Percentiles rank a stretch among this genome's conserved stretches.
Evolutionary conservation across 2,329 filamentous ascomycete species (phyloP).

Genomic region (Karstenula rhodostoma): DNA sequence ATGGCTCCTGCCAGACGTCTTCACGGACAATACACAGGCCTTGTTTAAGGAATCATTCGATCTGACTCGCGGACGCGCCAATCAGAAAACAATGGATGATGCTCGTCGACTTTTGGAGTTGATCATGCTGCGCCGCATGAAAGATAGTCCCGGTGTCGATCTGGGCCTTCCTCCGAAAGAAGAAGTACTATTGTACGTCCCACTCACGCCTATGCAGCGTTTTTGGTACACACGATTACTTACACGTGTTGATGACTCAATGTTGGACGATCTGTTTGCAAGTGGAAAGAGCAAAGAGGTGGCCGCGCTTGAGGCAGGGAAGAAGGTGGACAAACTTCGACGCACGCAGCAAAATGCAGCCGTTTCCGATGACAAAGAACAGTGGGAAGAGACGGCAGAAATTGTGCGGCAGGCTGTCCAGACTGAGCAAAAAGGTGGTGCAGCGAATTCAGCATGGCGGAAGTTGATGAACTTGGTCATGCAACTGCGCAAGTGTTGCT

Average conservation of each 20-base stretch:
- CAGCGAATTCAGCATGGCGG: constrained; percentile 52
- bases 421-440: constrained; percentile 44
- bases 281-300: constrained; percentile 56
- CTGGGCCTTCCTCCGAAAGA: constrained; percentile 65
- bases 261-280: constrained; percentile 63
- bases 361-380: constrained; percentile 22
- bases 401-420: constrained; percentile 90
- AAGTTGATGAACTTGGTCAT: constrained; percentile 64
- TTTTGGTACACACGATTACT: constrained; percentile 67
- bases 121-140: constrained; percentile 68
- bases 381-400: constrained; percentile 79
- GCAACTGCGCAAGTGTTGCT: constrained; percentile 65
- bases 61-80: constrained; percentile 62
- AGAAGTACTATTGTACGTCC: constrained; percentile 65
- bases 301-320: constrained; percentile 47
- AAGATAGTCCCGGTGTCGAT: constrained; percentile 62
- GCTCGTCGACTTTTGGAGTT: constrained; percentile 62
- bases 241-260: constrained; percentile 60
- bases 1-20: constrained; percentile 67
- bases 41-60: constrained; percentile 66
- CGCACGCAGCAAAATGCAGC: constrained; percentile 33
- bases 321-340: constrained; percentile 47
- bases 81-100: constrained; percentile 61
- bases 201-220: constrained; percentile 65
- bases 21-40: constrained; percentile 58